A percentile compares a stretch with the other conserved stretches of the same genome.
phyloP scores from a whole-genome alignment of 2,329 filamentous ascomycete species.

The Diaporthe nobilis region DNA sequence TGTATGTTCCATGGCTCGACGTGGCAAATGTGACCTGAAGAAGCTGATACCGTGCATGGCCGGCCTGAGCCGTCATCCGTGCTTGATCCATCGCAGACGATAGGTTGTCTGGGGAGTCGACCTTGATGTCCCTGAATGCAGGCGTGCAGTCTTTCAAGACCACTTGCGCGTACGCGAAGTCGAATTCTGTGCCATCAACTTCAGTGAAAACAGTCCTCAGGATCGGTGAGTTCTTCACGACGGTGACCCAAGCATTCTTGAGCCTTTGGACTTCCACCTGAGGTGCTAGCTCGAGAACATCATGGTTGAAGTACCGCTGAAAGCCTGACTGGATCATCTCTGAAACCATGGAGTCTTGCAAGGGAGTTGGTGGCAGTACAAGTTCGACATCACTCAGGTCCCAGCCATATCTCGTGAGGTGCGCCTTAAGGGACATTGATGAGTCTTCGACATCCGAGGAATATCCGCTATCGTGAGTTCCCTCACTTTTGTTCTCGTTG shows the following conservation, averaged over 20 bases:
- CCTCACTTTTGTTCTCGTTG: constrained; percentile 14
- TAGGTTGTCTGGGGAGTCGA: constrained; percentile 53
- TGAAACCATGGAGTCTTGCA: constrained; percentile 89
- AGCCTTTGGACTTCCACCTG: constrained; percentile 70
- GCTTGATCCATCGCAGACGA: constrained; percentile 54
- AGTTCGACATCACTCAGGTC: constrained; percentile 63
- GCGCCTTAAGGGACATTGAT: constrained; percentile 53
- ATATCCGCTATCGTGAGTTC: constrained; percentile 34
- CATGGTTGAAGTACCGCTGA: constrained; percentile 86
- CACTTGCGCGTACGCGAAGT: constrained; percentile 65
- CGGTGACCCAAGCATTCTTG: constrained; percentile 71
- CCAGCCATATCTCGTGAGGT: constrained; percentile 53
- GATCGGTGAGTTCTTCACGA: constrained; percentile 76
- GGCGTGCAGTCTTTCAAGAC: constrained; percentile 50
- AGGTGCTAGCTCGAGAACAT: constrained; percentile 74
- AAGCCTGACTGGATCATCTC: constrained; percentile 85
- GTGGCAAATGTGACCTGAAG: constrained; percentile 64
- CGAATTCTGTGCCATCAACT: constrained; percentile 72
- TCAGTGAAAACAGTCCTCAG: constrained; percentile 81
- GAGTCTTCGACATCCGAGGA: constrained; percentile 45
- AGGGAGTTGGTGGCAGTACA: constrained; percentile 81
- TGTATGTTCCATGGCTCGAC: constrained; percentile 53
- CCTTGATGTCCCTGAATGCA: constrained; percentile 43
- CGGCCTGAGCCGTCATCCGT: constrained; percentile 53
- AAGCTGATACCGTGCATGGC: constrained; percentile 56